phyloP scores from a whole-genome alignment of 2,329 filamentous ascomycete species.

The Fusarium irregulare region DNA sequence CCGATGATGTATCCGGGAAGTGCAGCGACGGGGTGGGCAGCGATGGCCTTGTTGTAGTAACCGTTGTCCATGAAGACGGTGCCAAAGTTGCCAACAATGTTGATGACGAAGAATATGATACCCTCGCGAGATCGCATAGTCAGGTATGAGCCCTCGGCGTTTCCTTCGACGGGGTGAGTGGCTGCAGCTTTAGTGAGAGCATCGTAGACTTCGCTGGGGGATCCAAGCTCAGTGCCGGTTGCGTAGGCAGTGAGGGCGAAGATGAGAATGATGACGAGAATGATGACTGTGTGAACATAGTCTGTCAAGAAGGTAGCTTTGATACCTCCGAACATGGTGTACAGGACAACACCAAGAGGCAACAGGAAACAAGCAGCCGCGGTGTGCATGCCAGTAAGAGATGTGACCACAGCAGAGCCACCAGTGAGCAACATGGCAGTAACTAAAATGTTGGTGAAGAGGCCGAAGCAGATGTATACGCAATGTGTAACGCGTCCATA shows the following conservation, averaged over 20 bases:
- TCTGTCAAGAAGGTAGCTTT: slow-evolving; percentile 90
- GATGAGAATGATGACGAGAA: slow-evolving; percentile 85
- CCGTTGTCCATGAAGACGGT: slow-evolving; percentile 87
- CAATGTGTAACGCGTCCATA: slow-evolving; percentile 76
- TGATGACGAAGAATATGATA: slow-evolving; percentile 91
- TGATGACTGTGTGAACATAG: slow-evolving; percentile 83
- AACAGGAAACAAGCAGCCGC: slow-evolving; percentile 87
- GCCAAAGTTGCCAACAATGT: slow-evolving; percentile 83
- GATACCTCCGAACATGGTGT: slow-evolving; percentile 82
- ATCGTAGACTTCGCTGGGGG: slow-evolving; percentile 82
- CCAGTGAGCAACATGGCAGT: slow-evolving; percentile 91
- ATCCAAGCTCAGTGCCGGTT: slow-evolving; percentile 77
- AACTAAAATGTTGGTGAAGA: slow-evolving; percentile 88
- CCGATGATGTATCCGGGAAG: slow-evolving; percentile 90
- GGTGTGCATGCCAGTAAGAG: slow-evolving; percentile 62
- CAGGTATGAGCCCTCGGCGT: slow-evolving; percentile 83
- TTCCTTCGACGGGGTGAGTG: slow-evolving; percentile 80
- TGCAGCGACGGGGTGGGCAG: slow-evolving; percentile 84
- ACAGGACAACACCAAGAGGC: slow-evolving; percentile 76
- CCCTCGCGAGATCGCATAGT: slow-evolving; percentile 81
- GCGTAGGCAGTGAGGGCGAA: slow-evolving; percentile 88
- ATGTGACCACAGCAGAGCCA: slow-evolving; percentile 69
- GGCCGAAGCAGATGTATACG: slow-evolving; percentile 83
- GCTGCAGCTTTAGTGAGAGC: slow-evolving; percentile 75
- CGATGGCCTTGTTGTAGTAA: slow-evolving; percentile 95